Percentiles rank a stretch among this genome's conserved stretches.
Conservation (phyloP, 352 stramenopile genomes). For the Globisporangium iwayamae region DNA sequence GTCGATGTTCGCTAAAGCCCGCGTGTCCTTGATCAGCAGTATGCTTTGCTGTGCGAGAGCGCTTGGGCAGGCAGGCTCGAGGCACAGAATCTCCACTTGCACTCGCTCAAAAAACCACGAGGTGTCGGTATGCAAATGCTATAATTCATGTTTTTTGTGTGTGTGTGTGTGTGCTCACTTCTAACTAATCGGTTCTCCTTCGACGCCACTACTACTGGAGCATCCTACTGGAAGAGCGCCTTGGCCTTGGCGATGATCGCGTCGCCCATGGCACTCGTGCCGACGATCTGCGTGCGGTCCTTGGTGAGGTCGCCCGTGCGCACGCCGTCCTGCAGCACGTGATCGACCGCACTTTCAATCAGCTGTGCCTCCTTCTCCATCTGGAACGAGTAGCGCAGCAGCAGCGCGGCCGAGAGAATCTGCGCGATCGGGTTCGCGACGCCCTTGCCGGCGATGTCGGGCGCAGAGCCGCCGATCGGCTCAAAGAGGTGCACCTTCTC, state of each 20-base stretch:
- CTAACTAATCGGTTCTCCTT: neutral
- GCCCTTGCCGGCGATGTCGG: conserved; percentile 96
- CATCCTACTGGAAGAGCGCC: conserved; percentile 27
- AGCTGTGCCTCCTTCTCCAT: conserved; percentile 74
- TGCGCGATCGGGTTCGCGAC: conserved; percentile 97
- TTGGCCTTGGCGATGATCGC: conserved; percentile 82
- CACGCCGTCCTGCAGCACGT: conserved; percentile 78
- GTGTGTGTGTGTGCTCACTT: neutral
- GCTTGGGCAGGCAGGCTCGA: too few relatives aligned
- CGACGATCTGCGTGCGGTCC: conserved; percentile 47
- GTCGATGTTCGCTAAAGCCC: too few relatives aligned
- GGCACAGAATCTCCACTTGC: too few relatives aligned
- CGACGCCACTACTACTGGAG: neutral
- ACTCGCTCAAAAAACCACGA: too few relatives aligned
- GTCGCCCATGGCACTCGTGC: conserved; percentile 71
- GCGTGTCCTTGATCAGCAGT: too few relatives aligned
- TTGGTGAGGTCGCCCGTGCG: conserved; percentile 85
- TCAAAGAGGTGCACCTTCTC: conserved; percentile 94
- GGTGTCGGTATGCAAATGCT: neutral
- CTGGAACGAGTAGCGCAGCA: conserved; percentile 94
- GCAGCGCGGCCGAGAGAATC: conserved; percentile 96
- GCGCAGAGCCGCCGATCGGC: conserved; percentile 97
- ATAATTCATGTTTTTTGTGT: neutral
- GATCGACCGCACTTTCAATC: conserved; percentile 80
- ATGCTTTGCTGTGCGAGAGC: too few relatives aligned